A percentile compares a stretch with the other conserved stretches of the same genome.
These are phyloP conservation scores for Aspergillus oerlinghausenensis DNA, from an alignment of 2,329 filamentous ascomycete genomes.

Conservation along the genomic window DNA sequence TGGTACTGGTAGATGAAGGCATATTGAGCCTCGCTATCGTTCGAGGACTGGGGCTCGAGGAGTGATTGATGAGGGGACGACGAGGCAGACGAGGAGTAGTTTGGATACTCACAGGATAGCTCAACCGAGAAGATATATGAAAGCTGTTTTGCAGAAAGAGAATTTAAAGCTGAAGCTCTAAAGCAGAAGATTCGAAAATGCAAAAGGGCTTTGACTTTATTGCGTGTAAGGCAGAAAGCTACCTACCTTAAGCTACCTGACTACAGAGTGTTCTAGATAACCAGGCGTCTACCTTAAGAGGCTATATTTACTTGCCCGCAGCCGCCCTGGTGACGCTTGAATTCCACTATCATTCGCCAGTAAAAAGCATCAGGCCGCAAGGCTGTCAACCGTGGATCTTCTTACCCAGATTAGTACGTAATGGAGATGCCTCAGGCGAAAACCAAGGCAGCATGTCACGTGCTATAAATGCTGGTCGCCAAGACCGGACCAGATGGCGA, in stretches of 20 bases:
- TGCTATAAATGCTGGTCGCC: conserved; percentile 6
- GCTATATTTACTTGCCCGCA: neutral
- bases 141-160: neutral
- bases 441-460: conserved; percentile 1
- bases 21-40: neutral
- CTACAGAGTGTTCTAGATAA: neutral
- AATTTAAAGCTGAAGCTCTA: neutral
- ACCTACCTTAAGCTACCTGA: neutral
- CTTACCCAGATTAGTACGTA: neutral
- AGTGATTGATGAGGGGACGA: neutral
- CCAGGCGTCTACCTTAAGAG: too few species aligned
- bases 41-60: neutral
- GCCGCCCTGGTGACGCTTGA: neutral
- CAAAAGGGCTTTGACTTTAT: neutral
- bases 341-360: neutral
- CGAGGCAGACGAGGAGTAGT: neutral
- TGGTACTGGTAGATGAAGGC: neutral
- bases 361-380: neutral
- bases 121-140: neutral
- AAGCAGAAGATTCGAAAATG: neutral
- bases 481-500: conserved; percentile 15
- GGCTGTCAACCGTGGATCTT: neutral
- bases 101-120: neutral
- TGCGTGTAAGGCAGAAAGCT: neutral
- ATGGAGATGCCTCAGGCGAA: conserved; percentile 7